A percentile compares a stretch with the other conserved stretches of the same genome.
Evolutionary conservation across 2,329 filamentous ascomycete species (phyloP).

Genomic region (Verticillium nonalfalfae): DNA sequence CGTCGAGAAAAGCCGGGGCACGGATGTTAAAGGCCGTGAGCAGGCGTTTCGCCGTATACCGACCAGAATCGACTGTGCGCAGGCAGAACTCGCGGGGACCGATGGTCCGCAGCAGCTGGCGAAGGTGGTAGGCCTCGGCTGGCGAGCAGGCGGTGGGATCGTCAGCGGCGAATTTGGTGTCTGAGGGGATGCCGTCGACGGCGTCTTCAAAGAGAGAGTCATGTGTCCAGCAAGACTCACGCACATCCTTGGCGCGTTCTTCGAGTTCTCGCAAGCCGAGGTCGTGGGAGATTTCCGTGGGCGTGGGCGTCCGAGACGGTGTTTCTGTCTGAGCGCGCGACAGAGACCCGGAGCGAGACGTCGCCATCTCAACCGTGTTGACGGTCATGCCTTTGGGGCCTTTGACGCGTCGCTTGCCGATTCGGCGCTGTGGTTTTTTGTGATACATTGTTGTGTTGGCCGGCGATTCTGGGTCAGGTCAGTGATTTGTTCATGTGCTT

Average conservation of each 20-base stretch:
- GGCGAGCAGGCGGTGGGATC: slow-evolving; percentile 53
- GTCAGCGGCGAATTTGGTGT: slow-evolving; percentile 15
- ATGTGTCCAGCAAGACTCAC: slow-evolving; percentile 51
- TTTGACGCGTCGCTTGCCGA: slow-evolving; percentile 10
- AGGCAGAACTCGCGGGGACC: slow-evolving; percentile 75
- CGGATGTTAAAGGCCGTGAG: slow-evolving; percentile 79
- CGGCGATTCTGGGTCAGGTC: neutral
- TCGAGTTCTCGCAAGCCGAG: slow-evolving; percentile 35
- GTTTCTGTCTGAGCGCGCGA: neutral
- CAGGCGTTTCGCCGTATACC: slow-evolving; percentile 73
- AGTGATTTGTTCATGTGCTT: neutral
- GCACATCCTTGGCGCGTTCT: slow-evolving; percentile 43
- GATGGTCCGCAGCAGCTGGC: slow-evolving; percentile 64
- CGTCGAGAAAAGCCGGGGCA: slow-evolving; percentile 68
- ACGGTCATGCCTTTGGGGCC: slow-evolving; percentile 26
- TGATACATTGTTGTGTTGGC: neutral
- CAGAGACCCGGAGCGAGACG: slow-evolving; percentile 2
- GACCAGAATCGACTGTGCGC: slow-evolving; percentile 61
- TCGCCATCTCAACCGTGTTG: slow-evolving; percentile 25
- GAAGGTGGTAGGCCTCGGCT: slow-evolving; percentile 62
- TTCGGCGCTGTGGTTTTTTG: neutral
- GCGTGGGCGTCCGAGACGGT: slow-evolving; percentile 19
- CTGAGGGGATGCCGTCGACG: slow-evolving; percentile 50
- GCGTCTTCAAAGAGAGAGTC: slow-evolving; percentile 59
- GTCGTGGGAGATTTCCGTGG: slow-evolving; percentile 27